Conservation (phyloP, 768 basidiomycete species). For the Leucocoprinus leucothites region DNA sequence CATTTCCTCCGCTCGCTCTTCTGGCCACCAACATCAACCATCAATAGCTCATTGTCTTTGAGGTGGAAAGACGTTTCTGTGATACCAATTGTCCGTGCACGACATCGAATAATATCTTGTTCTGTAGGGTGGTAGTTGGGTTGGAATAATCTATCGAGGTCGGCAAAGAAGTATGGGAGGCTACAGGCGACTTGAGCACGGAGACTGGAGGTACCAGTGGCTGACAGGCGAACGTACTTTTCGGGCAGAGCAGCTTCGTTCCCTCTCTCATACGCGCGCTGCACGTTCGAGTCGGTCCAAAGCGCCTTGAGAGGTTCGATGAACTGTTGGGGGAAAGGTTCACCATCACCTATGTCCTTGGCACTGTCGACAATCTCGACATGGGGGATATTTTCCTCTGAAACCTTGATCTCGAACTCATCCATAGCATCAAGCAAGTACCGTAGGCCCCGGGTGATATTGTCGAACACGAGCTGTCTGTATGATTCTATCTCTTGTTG, state of each 20-base stretch:
- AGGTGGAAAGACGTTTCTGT: constrained; percentile 84
- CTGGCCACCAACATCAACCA: constrained; percentile 94
- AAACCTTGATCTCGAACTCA: constrained; percentile 77
- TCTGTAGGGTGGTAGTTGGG: constrained; percentile 71
- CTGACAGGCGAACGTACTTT: constrained; percentile 52
- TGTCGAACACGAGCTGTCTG: constrained; percentile 90
- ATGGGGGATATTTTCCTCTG: constrained; percentile 54
- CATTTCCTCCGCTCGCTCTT: constrained; percentile 91
- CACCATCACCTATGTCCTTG: constrained; percentile 71
- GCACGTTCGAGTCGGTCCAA: constrained; percentile 77
- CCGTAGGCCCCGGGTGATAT: constrained; percentile 82
- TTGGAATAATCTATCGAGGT: constrained; percentile 77
- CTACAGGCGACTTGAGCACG: constrained; percentile 29
- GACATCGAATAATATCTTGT: constrained; percentile 84
- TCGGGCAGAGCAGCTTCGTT: constrained; percentile 93
- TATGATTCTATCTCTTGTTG: constrained; percentile 82
- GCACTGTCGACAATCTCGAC: constrained; percentile 66
- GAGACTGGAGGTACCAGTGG: not conserved
- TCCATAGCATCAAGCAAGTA: constrained; percentile 86
- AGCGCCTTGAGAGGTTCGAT: constrained; percentile 63
- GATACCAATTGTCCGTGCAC: constrained; percentile 89
- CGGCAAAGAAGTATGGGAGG: constrained; percentile 72
- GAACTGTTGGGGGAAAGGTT: constrained; percentile 72
- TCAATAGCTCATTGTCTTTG: constrained; percentile 78
- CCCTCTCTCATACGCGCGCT: constrained; percentile 73